Conservation (phyloP, 805 yeast species). For the Saccharomycopsis oosterbeekiorum region DNA sequence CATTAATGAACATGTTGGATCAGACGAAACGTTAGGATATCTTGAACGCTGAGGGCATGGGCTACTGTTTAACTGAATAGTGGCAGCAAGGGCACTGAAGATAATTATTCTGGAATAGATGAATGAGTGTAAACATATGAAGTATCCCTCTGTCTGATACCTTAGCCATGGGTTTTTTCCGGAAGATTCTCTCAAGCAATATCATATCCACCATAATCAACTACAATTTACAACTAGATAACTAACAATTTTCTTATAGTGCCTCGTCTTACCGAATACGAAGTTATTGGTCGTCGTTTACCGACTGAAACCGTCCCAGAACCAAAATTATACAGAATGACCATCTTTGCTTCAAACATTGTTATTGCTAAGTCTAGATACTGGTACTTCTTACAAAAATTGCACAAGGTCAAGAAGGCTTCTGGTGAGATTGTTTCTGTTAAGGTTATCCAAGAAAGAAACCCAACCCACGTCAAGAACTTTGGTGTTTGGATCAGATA, state of each 20-base stretch:
- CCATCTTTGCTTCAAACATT: slow-evolving; percentile 97
- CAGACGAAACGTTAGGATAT: too few species aligned
- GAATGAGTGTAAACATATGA: too few species aligned
- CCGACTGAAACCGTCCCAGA: slow-evolving; percentile 98
- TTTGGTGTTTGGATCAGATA: slow-evolving; percentile 99
- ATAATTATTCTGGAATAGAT: too few species aligned
- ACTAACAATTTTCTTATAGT: slow-evolving; percentile 31
- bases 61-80: too few species aligned
- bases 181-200: not conserved
- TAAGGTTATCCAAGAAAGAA: slow-evolving; percentile 84
- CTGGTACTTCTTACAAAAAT: slow-evolving; percentile 99
- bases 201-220: not conserved
- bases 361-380: slow-evolving; percentile 99
- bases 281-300: slow-evolving; percentile 99
- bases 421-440: slow-evolving; percentile 98
- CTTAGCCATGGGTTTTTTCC: too few species aligned
- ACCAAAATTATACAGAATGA: slow-evolving; percentile 99
- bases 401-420: slow-evolving; percentile 99
- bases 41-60: too few species aligned
- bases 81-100: too few species aligned
- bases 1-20: too few species aligned
- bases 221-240: not conserved
- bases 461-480: slow-evolving; percentile 99
- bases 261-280: slow-evolving; percentile 98
- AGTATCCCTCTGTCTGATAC: too few species aligned